Conservation (phyloP, 1,284 basidiomycete genomes). For the Phlebopus sp. region DNA sequence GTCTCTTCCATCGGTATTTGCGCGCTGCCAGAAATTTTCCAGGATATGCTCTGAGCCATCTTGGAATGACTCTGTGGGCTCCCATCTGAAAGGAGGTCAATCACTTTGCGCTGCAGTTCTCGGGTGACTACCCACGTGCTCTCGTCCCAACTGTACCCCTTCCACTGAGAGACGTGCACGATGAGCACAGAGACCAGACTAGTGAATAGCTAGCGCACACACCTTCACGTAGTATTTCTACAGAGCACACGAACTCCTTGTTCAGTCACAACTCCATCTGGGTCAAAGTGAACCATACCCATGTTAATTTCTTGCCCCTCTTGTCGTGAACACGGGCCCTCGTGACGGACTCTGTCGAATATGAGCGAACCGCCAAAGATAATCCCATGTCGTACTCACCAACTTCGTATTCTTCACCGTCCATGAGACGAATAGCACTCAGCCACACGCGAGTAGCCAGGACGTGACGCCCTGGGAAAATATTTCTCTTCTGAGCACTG, state of each 20-base stretch:
- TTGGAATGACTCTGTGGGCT: slow-evolving; percentile 59
- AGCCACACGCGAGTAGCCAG: slow-evolving; percentile 18
- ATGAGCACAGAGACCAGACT: slow-evolving; percentile 4
- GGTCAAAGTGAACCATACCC: slow-evolving; percentile 36
- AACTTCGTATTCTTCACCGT: slow-evolving; percentile 59
- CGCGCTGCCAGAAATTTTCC: slow-evolving; percentile 57
- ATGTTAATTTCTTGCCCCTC: slow-evolving; percentile 42
- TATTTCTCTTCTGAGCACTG: no score
- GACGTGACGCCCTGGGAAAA: not conserved
- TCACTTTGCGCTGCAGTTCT: slow-evolving; percentile 7
- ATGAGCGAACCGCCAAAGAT: not conserved
- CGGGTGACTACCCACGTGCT: slow-evolving; percentile 57
- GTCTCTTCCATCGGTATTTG: slow-evolving; percentile 51
- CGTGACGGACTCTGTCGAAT: slow-evolving; percentile 49
- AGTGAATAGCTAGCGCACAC: slow-evolving; percentile 17
- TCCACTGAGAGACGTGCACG: slow-evolving; percentile 50
- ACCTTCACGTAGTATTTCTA: slow-evolving; percentile 67
- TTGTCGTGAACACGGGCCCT: slow-evolving; percentile 47
- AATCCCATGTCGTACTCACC: slow-evolving; percentile 42
- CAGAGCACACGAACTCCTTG: slow-evolving; percentile 2
- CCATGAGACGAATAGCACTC: slow-evolving; percentile 18
- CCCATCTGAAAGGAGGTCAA: slow-evolving; percentile 50
- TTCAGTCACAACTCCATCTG: slow-evolving; percentile 20
- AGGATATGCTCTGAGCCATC: slow-evolving; percentile 56
- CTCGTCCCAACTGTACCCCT: slow-evolving; percentile 55